These are phyloP conservation scores for Coix lacrymajobi DNA, from an alignment of 176 grass and related monocot genomes.

Conservation along the genomic window DNA sequence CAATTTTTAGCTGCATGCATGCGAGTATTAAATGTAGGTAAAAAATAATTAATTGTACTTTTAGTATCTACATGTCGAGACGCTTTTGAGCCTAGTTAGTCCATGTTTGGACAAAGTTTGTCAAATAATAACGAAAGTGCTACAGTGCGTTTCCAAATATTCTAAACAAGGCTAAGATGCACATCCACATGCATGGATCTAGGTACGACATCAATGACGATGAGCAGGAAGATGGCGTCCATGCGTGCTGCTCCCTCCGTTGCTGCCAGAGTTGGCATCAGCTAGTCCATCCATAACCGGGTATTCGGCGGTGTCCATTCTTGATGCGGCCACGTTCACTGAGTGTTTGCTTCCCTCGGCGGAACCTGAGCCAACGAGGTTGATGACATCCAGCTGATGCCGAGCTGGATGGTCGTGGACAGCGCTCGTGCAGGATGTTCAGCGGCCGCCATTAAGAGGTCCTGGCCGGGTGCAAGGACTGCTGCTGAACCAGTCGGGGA, in stretches of 20 bases:
- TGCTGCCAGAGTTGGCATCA: conserved; percentile 52
- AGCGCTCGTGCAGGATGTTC: conserved; percentile 18
- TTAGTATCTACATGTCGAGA: too few species aligned
- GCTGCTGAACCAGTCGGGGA: background rate
- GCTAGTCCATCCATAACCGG: conserved; percentile 59
- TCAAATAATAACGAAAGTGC: too few species aligned
- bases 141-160: too few species aligned
- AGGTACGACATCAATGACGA: conserved; percentile 28
- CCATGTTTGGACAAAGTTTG: too few species aligned
- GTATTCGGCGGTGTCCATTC: conserved; percentile 26
- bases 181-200: background rate
- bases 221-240: conserved; percentile 55
- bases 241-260: conserved; percentile 69
- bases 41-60: too few species aligned
- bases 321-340: background rate
- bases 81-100: too few species aligned
- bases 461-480: background rate
- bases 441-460: conserved; percentile 1
- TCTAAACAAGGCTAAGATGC: too few species aligned
- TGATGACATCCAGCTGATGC: conserved; percentile 33
- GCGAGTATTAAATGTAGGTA: too few species aligned
- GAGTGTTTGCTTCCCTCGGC: background rate
- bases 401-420: conserved; percentile 58
- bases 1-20: too few species aligned
- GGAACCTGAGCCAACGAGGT: background rate